Conservation (phyloP, 2,329 filamentous ascomycete species). For the Achaetomium macrosporum region DNA sequence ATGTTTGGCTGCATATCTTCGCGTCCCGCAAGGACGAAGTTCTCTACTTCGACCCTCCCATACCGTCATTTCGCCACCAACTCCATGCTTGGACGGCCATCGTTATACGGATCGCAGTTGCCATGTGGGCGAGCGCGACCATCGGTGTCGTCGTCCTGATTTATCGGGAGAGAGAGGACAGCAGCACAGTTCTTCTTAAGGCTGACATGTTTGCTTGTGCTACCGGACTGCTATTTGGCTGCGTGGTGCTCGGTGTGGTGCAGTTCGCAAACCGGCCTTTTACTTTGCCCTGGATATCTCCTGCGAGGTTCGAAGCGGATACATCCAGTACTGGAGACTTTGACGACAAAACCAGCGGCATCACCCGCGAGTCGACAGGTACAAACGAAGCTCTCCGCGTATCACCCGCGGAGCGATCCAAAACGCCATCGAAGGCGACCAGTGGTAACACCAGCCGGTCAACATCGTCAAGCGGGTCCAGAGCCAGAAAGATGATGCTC, state of each 20-base stretch:
- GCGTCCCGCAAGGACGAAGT: slow-evolving; percentile 24
- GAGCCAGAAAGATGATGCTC: neutral
- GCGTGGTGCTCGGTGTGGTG: neutral
- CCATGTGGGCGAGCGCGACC: slow-evolving; percentile 27
- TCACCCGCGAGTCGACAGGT: neutral
- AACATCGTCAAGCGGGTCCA: neutral
- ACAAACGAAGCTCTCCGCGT: neutral
- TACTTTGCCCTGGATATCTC: slow-evolving; percentile 5
- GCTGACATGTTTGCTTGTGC: slow-evolving; percentile 27
- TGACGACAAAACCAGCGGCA: neutral
- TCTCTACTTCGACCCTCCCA: slow-evolving; percentile 18
- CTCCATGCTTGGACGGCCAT: slow-evolving; percentile 30
- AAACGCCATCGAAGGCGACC: neutral
- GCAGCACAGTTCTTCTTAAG: slow-evolving; percentile 16
- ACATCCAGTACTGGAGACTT: neutral
- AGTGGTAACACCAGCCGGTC: slow-evolving; percentile 3
- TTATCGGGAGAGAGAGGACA: slow-evolving; percentile 6
- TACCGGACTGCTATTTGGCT: slow-evolving; percentile 11
- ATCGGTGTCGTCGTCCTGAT: slow-evolving; percentile 26
- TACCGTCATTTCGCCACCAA: slow-evolving; percentile 25
- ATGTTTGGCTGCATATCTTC: slow-evolving; percentile 29
- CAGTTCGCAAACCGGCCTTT: slow-evolving; percentile 8
- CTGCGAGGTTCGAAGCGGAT: neutral
- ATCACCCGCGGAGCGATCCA: neutral
- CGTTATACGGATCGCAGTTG: slow-evolving; percentile 25